These are phyloP conservation scores for Scalesia atractyloides DNA, from an alignment of 129 eudicot genomes.

Conservation along the genomic window DNA sequence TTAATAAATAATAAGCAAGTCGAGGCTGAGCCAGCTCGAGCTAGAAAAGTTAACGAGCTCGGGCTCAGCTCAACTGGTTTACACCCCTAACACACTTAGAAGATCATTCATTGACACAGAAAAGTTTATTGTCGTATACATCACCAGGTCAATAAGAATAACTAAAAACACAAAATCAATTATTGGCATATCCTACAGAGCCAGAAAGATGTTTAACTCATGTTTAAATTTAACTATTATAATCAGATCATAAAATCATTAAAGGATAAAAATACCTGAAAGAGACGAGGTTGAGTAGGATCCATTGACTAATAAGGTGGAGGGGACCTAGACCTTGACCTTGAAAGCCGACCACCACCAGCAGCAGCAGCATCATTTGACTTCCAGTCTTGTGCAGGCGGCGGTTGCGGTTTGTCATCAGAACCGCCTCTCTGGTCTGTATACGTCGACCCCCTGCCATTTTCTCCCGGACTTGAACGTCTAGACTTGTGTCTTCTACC, in stretches of 20 bases:
- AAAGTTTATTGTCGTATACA: background rate
- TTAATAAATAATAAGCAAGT: too few species aligned
- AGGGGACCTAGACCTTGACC: conserved; percentile 37
- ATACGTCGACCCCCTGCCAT: conserved; percentile 31
- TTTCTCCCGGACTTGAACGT: conserved; percentile 37
- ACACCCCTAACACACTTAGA: background rate
- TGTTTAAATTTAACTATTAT: background rate
- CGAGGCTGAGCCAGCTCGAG: too few species aligned
- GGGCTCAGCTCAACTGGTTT: too few species aligned
- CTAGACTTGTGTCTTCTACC: conserved; percentile 26
- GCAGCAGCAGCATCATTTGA: conserved; percentile 33
- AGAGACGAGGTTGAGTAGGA: conserved; percentile 29
- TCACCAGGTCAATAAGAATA: background rate
- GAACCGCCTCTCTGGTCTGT: conserved; percentile 36
- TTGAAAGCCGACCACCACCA: conserved; percentile 12
- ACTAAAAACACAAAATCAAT: background rate
- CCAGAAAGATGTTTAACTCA: background rate
- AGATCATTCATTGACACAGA: background rate
- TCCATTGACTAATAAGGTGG: conserved; percentile 30
- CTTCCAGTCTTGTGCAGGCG: conserved; percentile 19
- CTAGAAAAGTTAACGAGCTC: too few species aligned
- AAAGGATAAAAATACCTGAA: conserved; percentile 34
- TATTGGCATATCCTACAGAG: background rate
- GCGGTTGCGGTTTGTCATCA: conserved; percentile 31
- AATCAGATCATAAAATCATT: background rate